These are phyloP conservation scores for Lichtheimia corymbifera DNA, from an alignment of 371 early-diverging fungal genomes.

Conservation along the genomic window DNA sequence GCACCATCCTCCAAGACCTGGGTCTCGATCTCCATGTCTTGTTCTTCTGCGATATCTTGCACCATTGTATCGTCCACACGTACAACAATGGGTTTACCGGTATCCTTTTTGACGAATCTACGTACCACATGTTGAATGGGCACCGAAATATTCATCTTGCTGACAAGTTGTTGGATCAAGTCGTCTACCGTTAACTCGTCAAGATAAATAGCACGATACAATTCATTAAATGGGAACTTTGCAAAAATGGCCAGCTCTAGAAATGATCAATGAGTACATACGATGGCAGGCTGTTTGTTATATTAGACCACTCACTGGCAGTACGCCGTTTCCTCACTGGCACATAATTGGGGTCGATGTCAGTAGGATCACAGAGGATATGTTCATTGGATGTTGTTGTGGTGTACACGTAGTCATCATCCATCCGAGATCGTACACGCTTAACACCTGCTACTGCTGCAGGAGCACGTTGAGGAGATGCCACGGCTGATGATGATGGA, in stretches of 20 bases:
- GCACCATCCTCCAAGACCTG: constrained; percentile 42
- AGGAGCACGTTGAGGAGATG: constrained; percentile 4
- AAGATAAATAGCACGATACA: constrained; percentile 56
- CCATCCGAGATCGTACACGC: too few relatives aligned
- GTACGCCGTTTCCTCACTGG: constrained; percentile 30
- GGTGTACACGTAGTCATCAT: background rate
- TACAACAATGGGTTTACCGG: constrained; percentile 28
- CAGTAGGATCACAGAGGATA: constrained; percentile 13
- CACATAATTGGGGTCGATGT: constrained; percentile 38
- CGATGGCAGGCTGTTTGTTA: too few relatives aligned
- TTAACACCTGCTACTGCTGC: background rate
- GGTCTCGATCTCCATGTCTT: constrained; percentile 55
- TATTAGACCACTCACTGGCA: constrained; percentile 24
- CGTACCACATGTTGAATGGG: constrained; percentile 35
- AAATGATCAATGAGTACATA: background rate
- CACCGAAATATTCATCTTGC: constrained; percentile 41
- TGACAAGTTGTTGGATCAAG: constrained; percentile 27
- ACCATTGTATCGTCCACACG: constrained; percentile 55
- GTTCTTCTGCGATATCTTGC: constrained; percentile 52
- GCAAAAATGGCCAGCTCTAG: constrained; percentile 54
- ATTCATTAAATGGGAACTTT: constrained; percentile 40
- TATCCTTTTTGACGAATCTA: constrained; percentile 27
- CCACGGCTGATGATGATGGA: background rate
- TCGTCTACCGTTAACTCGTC: constrained; percentile 46
- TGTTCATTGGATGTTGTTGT: background rate